Evolutionary conservation across 306 rosid genomes (phyloP), one percentile per base, ranked within the genome.

Genomic region (Malus sieversii): DNA sequence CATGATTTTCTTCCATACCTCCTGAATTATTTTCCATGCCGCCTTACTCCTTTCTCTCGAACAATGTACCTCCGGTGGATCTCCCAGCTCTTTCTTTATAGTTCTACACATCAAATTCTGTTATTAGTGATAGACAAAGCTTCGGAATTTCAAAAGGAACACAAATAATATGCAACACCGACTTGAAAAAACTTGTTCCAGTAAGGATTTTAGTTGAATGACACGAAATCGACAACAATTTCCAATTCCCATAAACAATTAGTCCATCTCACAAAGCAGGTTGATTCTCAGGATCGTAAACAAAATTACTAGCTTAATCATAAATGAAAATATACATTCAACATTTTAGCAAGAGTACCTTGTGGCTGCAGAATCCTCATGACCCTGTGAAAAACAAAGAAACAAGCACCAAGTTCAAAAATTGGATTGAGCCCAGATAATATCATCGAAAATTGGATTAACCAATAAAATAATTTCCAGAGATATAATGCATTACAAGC

Each of bases 21-120:
- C 87, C 73, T 85, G 90, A 48, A 87, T 85, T 70, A 94, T 83
- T 81, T 92, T 81, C 96, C 87, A 76, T 13, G 96, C 96, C 58
- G 86, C 92, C 82, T 89, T 80, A 78, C 96, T 94, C 83, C 98
- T 88, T 77, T 90, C 93, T 81, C 98, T 85, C 32, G 98, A 94
- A 84, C 98, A 94, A 79, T 81, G 96, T 67, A 92, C 88, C 82
- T 87, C 93, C 16, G 65, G 77, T 67, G 72, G 81, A 82, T 82
- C 81, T 72, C 83, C 85, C 25, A 51, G 76, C 61, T 85, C 91
- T 45, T 77, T 88, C 70, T 79, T 68, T 20, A 75, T 77, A 79
- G 58, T 62, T 74, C 92, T 90, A 79, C 70, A 75, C 67, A 70
- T 45, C 58, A 35, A 55, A 51, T 53, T 72, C 45, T 38, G 29